Conservation (phyloP, 805 yeast genomes). For the Yarrowia deformans region DNA sequence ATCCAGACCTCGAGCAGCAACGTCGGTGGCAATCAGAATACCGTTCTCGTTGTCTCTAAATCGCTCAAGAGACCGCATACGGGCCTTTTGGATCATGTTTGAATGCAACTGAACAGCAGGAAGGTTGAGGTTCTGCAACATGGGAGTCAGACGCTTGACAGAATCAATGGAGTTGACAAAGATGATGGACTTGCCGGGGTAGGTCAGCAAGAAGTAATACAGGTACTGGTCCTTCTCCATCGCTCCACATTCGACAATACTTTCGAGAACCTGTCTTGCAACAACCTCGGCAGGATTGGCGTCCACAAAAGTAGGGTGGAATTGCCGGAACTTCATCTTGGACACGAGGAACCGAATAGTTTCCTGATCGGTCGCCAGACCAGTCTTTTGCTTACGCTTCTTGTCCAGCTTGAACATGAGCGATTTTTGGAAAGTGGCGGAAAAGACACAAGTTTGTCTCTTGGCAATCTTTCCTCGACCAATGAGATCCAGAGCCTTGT, state of each 20-base stretch:
- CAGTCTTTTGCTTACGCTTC: conserved; percentile 46
- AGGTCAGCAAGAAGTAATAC: conserved; percentile 84
- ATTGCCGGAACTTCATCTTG: conserved; percentile 73
- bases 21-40: conserved; percentile 90
- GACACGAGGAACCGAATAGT: conserved; percentile 69
- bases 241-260: conserved; percentile 89
- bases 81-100: conserved; percentile 92
- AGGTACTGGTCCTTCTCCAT: conserved; percentile 87
- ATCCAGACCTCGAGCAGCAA: conserved; percentile 97
- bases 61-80: conserved; percentile 83
- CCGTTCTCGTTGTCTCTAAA: conserved; percentile 61
- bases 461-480: conserved; percentile 54
- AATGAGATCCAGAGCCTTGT: conserved; percentile 74
- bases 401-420: conserved; percentile 75
- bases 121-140: conserved; percentile 71
- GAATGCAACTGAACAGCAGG: conserved; percentile 83
- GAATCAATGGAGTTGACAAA: conserved; percentile 96
- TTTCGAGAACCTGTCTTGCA: conserved; percentile 77
- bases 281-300: conserved; percentile 86
- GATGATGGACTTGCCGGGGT: conserved; percentile 87
- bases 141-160: conserved; percentile 83
- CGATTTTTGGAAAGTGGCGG: conserved; percentile 89
- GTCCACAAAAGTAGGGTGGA: conserved; percentile 75
- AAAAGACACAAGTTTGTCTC: conserved; percentile 89
- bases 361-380: conserved; percentile 55